Conservation (phyloP, 2,329 filamentous ascomycete species). For the Pseudocercospora macadamiae region DNA sequence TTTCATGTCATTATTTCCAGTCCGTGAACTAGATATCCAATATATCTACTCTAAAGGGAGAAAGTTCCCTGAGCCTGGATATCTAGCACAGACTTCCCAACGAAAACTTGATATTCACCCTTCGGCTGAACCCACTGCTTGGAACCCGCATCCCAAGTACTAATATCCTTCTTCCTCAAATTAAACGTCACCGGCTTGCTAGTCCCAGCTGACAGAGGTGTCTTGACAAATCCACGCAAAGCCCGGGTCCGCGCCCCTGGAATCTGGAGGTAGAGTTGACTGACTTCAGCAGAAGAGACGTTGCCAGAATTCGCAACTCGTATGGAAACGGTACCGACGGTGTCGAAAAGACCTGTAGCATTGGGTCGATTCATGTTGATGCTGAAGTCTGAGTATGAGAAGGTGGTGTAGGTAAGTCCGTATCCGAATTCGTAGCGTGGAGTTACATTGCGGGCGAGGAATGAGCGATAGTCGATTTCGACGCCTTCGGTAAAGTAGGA, state of each 20-base stretch:
- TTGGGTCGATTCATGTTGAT: conserved; percentile 16
- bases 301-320: conserved; percentile 65
- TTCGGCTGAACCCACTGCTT: conserved; percentile 7
- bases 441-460: conserved; percentile 39
- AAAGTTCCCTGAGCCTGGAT: conserved; percentile 8
- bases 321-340: conserved; percentile 59
- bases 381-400: conserved; percentile 4
- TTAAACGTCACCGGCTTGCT: conserved; percentile 19
- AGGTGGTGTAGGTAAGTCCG: not conserved
- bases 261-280: conserved; percentile 53
- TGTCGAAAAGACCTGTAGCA: conserved; percentile 58
- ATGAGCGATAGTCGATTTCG: conserved; percentile 47
- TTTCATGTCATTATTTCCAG: no score
- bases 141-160: conserved; percentile 13
- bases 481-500: conserved; percentile 43
- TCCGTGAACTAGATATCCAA: no score
- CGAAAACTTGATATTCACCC: conserved; percentile 27
- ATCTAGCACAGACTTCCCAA: conserved; percentile 24
- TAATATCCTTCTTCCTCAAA: conserved; percentile 21
- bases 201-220: conserved; percentile 22
- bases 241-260: conserved; percentile 32
- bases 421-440: not conserved
- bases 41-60: not conserved
- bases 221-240: conserved; percentile 46
- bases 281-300: conserved; percentile 56